Evolutionary conservation across 257 asterid species (phyloP).

Genomic region (Asclepias syriaca): DNA sequence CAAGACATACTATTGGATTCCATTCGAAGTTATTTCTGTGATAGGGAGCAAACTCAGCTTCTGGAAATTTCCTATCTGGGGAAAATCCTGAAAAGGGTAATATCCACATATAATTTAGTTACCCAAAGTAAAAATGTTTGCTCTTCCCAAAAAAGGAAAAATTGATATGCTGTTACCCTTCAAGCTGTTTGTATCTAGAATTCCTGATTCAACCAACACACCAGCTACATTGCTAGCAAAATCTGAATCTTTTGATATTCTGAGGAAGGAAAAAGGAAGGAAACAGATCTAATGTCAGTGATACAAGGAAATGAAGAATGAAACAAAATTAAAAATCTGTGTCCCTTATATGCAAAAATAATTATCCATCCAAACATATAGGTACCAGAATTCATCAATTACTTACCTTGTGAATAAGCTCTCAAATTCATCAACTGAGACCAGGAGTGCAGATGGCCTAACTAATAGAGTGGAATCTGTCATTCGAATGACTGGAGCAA

Average conservation of each 20-base stretch:
- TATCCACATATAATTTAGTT: slow-evolving; percentile 8
- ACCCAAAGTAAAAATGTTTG: background rate
- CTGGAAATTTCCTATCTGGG: slow-evolving; percentile 91
- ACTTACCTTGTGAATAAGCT: slow-evolving; percentile 69
- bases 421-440: slow-evolving; percentile 69
- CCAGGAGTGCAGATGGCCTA: slow-evolving; percentile 58
- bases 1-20: slow-evolving; percentile 78
- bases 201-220: slow-evolving; percentile 74
- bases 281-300: slow-evolving; percentile 18
- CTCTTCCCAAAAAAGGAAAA: slow-evolving; percentile 4
- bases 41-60: slow-evolving; percentile 86
- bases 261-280: slow-evolving; percentile 30
- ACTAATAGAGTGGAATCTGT: slow-evolving; percentile 42
- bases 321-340: background rate
- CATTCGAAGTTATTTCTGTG: slow-evolving; percentile 59
- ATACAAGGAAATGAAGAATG: background rate
- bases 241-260: slow-evolving; percentile 55
- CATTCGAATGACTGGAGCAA: slow-evolving; percentile 72
- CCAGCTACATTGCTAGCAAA: slow-evolving; percentile 76
- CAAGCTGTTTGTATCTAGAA: slow-evolving; percentile 36
- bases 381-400: background rate
- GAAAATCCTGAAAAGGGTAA: slow-evolving; percentile 63
- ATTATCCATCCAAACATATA: slow-evolving; percentile 3
- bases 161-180: slow-evolving; percentile 39
- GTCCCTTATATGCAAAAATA: background rate